Evolutionary conservation across 164 flowering plant genomes (phyloP).

Genomic region (Euptelea pleiosperma): DNA sequence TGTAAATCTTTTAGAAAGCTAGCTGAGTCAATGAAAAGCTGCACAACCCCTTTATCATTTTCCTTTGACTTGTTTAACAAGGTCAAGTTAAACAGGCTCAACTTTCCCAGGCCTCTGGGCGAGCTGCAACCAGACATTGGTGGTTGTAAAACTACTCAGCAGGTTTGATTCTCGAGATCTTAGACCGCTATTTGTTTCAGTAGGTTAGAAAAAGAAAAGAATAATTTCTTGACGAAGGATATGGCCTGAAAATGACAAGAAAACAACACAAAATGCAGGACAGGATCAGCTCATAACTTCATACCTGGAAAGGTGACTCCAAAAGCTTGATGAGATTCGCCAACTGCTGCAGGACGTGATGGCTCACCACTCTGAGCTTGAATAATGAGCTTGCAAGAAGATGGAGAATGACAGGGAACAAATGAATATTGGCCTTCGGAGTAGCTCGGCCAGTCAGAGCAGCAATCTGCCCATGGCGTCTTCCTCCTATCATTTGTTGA

Average conservation of each 20-base stretch:
- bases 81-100: no score
- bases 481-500: slow-evolving; percentile 80
- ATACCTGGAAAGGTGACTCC: slow-evolving; percentile 89
- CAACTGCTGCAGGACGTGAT: slow-evolving; percentile 73
- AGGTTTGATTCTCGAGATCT: no score
- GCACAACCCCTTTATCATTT: no score
- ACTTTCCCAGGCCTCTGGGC: no score
- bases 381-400: slow-evolving; percentile 81
- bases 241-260: neutral
- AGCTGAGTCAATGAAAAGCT: no score
- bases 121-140: no score
- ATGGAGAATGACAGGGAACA: slow-evolving; percentile 87
- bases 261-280: neutral
- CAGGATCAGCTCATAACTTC: neutral
- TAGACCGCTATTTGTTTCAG: neutral
- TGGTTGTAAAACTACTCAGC: no score
- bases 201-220: neutral
- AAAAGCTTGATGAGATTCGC: slow-evolving; percentile 61
- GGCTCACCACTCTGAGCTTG: slow-evolving; percentile 55
- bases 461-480: slow-evolving; percentile 62
- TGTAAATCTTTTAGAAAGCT: no score
- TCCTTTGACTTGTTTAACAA: no score
- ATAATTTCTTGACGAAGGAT: neutral
- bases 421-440: slow-evolving; percentile 56
- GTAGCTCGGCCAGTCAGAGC: slow-evolving; percentile 50